A percentile compares a stretch with the other conserved stretches of the same genome.
Conservation (phyloP, 2,329 filamentous ascomycete genomes). For the Intubia oerlemansii region DNA sequence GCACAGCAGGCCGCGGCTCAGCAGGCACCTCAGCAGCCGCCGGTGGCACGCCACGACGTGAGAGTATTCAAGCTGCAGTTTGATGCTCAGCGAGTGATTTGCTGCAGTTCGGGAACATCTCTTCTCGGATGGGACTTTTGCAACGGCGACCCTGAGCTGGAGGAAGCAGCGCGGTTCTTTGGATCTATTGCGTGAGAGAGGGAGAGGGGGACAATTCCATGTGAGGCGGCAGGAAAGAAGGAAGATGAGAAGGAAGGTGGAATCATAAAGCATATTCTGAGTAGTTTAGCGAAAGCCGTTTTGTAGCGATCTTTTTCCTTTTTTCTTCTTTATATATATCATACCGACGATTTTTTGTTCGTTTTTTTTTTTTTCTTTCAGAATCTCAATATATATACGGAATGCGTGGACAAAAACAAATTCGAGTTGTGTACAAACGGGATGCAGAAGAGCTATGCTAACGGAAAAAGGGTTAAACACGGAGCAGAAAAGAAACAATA, state of each 20-base stretch:
- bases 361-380: no score
- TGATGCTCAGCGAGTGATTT: slow-evolving; percentile 79
- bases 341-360: no score
- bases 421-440: neutral
- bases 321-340: no score
- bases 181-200: slow-evolving; percentile 29
- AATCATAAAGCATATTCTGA: no score
- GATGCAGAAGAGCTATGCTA: neutral
- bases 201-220: no score
- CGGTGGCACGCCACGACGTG: slow-evolving; percentile 14
- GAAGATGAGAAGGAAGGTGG: no score
- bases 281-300: no score
- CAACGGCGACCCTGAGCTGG: slow-evolving; percentile 59
- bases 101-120: slow-evolving; percentile 73
- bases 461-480: neutral
- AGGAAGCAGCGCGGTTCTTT: slow-evolving; percentile 62
- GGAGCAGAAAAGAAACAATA: neutral
- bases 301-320: no score
- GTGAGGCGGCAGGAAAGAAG: no score
- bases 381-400: no score
- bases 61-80: slow-evolving; percentile 90
- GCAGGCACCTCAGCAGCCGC: slow-evolving; percentile 23
- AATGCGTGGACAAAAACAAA: no score
- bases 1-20: slow-evolving; percentile 6
- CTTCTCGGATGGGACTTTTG: slow-evolving; percentile 99